Evolutionary conservation across 208 protist genomes (phyloP), one percentile per base, ranked within the genome.

Genomic region (Acanthamoeba lenticulata): DNA sequence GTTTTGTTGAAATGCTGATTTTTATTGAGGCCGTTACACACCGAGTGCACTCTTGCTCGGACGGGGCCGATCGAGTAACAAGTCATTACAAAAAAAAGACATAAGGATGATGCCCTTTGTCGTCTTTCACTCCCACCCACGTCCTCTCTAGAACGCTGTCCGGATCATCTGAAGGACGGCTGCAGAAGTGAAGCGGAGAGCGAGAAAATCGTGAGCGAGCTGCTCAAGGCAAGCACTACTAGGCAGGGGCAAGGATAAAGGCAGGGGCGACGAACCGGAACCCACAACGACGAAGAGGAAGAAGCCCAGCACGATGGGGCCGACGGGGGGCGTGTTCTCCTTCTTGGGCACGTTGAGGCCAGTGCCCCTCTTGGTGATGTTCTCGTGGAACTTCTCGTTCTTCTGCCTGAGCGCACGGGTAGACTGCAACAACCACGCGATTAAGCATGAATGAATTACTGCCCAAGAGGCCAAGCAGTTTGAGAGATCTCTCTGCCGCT

Each of bases 231-330:
- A 60, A 60, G 52, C 9, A 11, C 9, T 19, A 40, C 29, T 29
- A 77, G 11, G 29, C 29, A 77, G 67, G 15, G 67, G 11, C 29
- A 77, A 24, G 29, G 34, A 34, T n/a, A 77, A 34, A 17, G 21
- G 15, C 15, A 77, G 67, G 27, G 9, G 11, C 21, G 19, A 32
- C 55, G 49, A 42, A 93, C 88, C 88, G 44, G 60, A 79, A 47
- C 88, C 88, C n/a, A 93, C 88, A 21, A 93, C 88, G 38, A 93
- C 62, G 44, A 93, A 93, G 60, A 93, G 40, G 88, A 93, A 93
- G 88, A 93, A 93, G 45, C 69, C 69, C 2, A 94, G 91, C 21
- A 94, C 47, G 44, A 94, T 94, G 77, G 69, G 91, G n/a, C 74
- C 91, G 6, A 94, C 77, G 38, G 91, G 72, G 21, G 72, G 72